Evolutionary conservation across 805 yeast genomes (phyloP).

Genomic region (Metschnikowia corniflorae): DNA sequence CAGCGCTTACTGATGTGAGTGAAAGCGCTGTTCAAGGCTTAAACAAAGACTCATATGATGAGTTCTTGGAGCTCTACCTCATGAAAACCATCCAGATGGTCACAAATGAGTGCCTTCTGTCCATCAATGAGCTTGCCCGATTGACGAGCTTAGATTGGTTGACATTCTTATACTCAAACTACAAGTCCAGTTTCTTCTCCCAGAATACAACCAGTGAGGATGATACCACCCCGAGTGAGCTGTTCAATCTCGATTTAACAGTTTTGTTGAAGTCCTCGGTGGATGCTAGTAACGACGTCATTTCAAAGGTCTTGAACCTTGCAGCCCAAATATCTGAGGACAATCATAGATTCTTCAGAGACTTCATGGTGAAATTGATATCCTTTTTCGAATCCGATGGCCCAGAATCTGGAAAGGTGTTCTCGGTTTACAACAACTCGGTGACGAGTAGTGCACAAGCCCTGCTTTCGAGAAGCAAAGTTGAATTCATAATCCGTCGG

Average conservation of each 20-base stretch:
- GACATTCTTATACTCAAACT: constrained; percentile 69
- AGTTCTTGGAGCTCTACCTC: constrained; percentile 38
- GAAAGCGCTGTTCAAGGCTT: constrained; percentile 50
- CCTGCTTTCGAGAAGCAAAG: constrained; percentile 51
- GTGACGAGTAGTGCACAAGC: constrained; percentile 6
- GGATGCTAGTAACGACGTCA: constrained; percentile 73
- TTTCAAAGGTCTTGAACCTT: constrained; percentile 66
- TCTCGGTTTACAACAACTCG: constrained; percentile 28
- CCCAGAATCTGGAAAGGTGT: constrained; percentile 15
- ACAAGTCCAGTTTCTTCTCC: constrained; percentile 34
- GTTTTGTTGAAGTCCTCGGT: constrained; percentile 69
- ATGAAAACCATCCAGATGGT: constrained; percentile 63
- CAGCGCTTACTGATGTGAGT: constrained; percentile 39
- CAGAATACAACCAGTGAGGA: constrained; percentile 19
- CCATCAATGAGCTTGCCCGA: constrained; percentile 67
- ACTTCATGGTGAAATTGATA: constrained; percentile 69
- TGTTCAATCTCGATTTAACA: constrained; percentile 50
- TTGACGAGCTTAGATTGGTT: constrained; percentile 90
- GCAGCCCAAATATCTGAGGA: constrained; percentile 73
- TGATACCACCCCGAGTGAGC: constrained; percentile 26
- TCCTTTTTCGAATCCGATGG: constrained; percentile 65
- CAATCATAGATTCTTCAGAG: constrained; percentile 70
- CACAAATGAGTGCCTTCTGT: constrained; percentile 52
- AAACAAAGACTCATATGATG: constrained; percentile 36
- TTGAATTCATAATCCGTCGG: constrained; percentile 79